Percentiles rank a stretch among this genome's conserved stretches.
These are phyloP conservation scores for Coemansia sp. DNA, from an alignment of 192 early-diverging fungal genomes.

Conservation along the genomic window DNA sequence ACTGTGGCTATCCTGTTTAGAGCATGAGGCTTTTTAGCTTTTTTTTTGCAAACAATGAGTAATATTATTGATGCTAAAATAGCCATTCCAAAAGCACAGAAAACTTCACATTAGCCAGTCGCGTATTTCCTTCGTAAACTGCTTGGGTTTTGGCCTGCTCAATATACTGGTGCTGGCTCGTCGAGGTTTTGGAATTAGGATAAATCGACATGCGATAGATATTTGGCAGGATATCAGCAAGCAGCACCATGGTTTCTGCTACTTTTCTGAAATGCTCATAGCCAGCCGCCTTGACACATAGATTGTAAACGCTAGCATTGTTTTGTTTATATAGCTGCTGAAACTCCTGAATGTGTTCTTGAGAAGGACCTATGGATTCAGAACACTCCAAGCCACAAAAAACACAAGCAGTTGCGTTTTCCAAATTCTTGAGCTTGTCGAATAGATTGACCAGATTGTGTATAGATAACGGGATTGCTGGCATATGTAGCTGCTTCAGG, in stretches of 20 bases:
- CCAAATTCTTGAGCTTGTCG: neutral
- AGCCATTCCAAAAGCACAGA: too few relatives aligned
- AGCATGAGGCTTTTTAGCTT: too few relatives aligned
- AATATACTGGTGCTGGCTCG: too few relatives aligned
- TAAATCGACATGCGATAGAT: neutral
- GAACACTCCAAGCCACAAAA: neutral
- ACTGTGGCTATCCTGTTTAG: too few relatives aligned
- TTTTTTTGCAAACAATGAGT: too few relatives aligned
- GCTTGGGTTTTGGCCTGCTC: too few relatives aligned
- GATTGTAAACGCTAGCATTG: neutral
- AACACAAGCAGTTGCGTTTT: neutral
- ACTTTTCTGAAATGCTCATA: constrained; percentile 1
- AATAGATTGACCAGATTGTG: neutral
- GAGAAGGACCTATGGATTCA: neutral
- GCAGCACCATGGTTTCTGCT: constrained; percentile 3
- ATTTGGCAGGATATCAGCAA: neutral
- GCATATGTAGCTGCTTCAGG: constrained; percentile 1
- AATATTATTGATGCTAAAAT: too few relatives aligned
- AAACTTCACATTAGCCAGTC: too few relatives aligned
- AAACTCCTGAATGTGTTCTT: neutral
- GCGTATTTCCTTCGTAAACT: too few relatives aligned
- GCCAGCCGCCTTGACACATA: neutral
- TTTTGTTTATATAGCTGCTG: neutral
- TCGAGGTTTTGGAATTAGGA: neutral
- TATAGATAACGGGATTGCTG: neutral